These are phyloP conservation scores for Centaurea solstitialis DNA, from an alignment of 129 eudicot genomes.

Conservation along the genomic window DNA sequence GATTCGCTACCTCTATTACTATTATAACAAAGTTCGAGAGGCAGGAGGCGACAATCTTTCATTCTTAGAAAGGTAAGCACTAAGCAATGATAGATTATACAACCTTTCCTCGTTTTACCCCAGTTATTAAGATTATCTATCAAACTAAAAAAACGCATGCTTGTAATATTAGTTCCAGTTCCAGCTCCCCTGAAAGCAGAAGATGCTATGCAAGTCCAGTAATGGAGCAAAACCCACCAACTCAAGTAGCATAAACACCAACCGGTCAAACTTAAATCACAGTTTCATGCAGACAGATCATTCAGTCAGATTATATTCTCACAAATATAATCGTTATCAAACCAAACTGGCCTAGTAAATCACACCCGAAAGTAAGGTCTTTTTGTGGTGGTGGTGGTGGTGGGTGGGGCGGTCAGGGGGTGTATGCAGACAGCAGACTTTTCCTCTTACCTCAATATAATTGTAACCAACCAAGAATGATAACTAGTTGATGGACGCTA, in stretches of 20 bases:
- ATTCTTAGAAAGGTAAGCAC: not conserved
- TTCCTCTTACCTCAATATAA: too few relatives aligned
- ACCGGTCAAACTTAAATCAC: too few relatives aligned
- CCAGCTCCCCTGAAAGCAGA: not conserved
- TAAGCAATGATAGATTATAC: too few relatives aligned
- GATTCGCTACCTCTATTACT: not conserved
- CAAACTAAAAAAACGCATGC: too few relatives aligned
- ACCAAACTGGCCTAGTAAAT: too few relatives aligned
- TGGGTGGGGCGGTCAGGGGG: too few relatives aligned
- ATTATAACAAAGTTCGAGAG: not conserved
- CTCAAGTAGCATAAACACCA: not conserved
- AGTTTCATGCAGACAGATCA: not conserved
- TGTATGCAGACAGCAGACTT: too few relatives aligned
- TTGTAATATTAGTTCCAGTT: not conserved
- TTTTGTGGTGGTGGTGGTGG: too few relatives aligned
- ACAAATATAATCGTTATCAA: too few relatives aligned
- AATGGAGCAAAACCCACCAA: not conserved
- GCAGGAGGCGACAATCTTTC: not conserved
- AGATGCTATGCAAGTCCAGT: not conserved
- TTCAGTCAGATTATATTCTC: not conserved
- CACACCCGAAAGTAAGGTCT: too few relatives aligned
- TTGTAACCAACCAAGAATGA: not conserved
- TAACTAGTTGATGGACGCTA: not conserved
- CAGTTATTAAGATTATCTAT: not conserved
- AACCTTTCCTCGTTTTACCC: not conserved